These are phyloP conservation scores for Neonectria sp. DNA, from an alignment of 2,329 filamentous ascomycete genomes.

Conservation along the genomic window DNA sequence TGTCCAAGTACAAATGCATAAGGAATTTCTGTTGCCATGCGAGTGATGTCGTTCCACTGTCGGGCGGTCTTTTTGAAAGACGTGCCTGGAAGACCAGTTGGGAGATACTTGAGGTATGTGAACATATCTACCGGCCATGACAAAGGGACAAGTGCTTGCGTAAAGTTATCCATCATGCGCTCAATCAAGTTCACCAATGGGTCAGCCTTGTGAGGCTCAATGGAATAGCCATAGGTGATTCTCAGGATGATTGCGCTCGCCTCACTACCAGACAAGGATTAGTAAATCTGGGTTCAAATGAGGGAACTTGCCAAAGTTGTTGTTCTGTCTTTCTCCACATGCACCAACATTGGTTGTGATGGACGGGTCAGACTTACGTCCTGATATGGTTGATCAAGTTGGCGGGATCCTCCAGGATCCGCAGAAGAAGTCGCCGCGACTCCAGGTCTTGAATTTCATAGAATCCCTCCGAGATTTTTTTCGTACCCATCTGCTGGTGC, in stretches of 20 bases:
- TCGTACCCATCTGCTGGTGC: slow-evolving; percentile 50
- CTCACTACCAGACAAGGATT: slow-evolving; percentile 38
- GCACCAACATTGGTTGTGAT: background rate
- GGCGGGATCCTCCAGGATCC: slow-evolving; percentile 41
- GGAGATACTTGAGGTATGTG: slow-evolving; percentile 50
- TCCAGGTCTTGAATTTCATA: slow-evolving; percentile 47
- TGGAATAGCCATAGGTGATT: slow-evolving; percentile 52
- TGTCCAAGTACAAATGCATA: slow-evolving; percentile 51
- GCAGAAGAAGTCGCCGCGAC: slow-evolving; percentile 43
- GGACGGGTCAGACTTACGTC: slow-evolving; percentile 38
- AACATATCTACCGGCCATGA: slow-evolving; percentile 53
- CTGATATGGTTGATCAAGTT: slow-evolving; percentile 45
- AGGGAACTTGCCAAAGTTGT: background rate
- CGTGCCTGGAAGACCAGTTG: slow-evolving; percentile 48
- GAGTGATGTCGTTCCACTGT: slow-evolving; percentile 42
- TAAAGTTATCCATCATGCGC: slow-evolving; percentile 48
- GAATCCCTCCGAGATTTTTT: slow-evolving; percentile 34
- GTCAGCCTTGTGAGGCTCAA: slow-evolving; percentile 49
- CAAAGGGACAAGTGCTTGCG: slow-evolving; percentile 47
- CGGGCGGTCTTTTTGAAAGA: slow-evolving; percentile 50
- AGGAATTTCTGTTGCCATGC: slow-evolving; percentile 42
- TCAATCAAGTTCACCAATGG: slow-evolving; percentile 50
- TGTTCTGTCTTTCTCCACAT: background rate
- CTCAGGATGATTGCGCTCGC: slow-evolving; percentile 47
- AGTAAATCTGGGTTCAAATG: background rate